Evolutionary conservation across 768 basidiomycete species (phyloP), one percentile per base, ranked within the genome.

Genomic region (Amanita molliuscula): DNA sequence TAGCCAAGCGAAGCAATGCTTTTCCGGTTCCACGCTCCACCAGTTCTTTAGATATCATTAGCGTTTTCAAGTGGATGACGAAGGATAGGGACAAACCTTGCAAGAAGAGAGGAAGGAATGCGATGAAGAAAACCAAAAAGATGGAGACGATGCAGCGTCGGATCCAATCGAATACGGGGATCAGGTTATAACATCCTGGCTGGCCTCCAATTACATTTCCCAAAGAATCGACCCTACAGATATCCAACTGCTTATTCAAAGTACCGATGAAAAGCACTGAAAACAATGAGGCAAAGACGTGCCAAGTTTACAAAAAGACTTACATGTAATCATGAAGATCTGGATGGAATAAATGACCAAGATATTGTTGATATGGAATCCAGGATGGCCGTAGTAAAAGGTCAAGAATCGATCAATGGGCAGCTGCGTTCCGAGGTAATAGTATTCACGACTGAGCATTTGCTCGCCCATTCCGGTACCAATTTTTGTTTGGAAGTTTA

Each of bases 391-490:
- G 60, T 98, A 99, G 72, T 99, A 99, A 77, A 98, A 99, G 18
- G 95, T 98, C 59, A 99, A 74, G 82, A 99, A 99, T 21, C 96
- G 88, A 64, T 99, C 96, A 60, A 99, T 82, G 29, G 96, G 96
- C 50, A 99, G 75, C 65, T 99, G 96, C 7, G 96, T 99, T 46
- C 96, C 96, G 42, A 99, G 76, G 65, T 98, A 99, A 67, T 98
- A 99, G 65, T 99, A 99, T 69, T 99, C 96, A 57, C 96, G 82
- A 68, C 93, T 97, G 58, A 99, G 84, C 93, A 98, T 95, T 63
- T 99, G 96, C 67, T 99, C 96, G 59, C 96, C 96, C 96, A 99
- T 99, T 68, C 96, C 96, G 26, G 90, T 96, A 25, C 95, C 95
- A 60, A 99, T 96, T 79, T 99, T 99, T 44, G 96, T 99, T 74